Evolutionary conservation across 2,329 filamentous ascomycete genomes (phyloP), one percentile per base, ranked within the genome.

Genomic region (Phialemoniopsis sp.): DNA sequence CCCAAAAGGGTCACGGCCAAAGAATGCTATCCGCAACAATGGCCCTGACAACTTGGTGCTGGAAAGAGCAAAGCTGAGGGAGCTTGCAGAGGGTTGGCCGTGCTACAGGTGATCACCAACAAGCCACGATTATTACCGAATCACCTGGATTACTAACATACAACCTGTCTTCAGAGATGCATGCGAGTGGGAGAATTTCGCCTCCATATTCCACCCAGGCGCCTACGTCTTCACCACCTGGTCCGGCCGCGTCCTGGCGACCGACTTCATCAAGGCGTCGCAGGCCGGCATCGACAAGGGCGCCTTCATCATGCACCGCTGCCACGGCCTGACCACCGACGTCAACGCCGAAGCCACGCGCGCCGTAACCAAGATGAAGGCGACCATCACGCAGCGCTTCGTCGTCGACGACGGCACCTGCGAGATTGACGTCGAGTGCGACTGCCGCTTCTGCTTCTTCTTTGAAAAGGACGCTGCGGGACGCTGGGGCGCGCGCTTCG

Each of bases 171-270:
- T 33, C 38, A 64, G 67, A 10, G 68, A 73, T 46, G 59, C 67
- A 8, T 72, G 68, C 44, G 71, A 76, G 52, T 75, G 70, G 71
- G 64, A 72, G 35, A 74, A 74, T 48, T 60, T 73, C 16, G 52
- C 53, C 12, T 72, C 68, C 4, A 72, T 74, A 34, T 74, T 74
- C 52, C 67, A 72, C 44, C 60, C 63, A 0, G 58, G 59, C 29
- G 70, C 71, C 3, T 59, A 64, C 45, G 64, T 74, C 28, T 73
- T 72, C 51, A 74, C 71, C 0, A 71, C 70, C 10, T 75, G 69
- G 71, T 67, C 68, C 1, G 70, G 69, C 3, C 58, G 63, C 7
- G 64, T 64, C 0, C 47, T 55, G 13, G 60, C 62, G 42, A 45
- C 54, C 3, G 59, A 67, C 37, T 68, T 68, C 51, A 67, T 68